phyloP scores from a whole-genome alignment of 345 rosid genomes.

The Sisymbrium irio region DNA sequence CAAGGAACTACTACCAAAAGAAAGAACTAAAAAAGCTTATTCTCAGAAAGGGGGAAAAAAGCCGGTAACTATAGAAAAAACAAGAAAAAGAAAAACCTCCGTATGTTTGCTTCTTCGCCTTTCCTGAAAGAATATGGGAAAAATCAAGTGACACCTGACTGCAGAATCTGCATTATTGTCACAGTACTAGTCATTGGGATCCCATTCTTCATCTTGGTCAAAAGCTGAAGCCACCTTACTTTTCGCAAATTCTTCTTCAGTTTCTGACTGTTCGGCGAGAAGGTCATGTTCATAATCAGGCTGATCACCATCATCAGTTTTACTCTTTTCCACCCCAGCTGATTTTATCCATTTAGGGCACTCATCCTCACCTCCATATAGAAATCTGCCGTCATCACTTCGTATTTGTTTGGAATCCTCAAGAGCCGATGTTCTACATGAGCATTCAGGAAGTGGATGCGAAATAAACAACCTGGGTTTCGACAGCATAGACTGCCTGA shows the following conservation, averaged over 20 bases:
- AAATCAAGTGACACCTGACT: slow-evolving; percentile 27
- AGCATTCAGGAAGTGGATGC: slow-evolving; percentile 96
- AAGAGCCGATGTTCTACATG: slow-evolving; percentile 65
- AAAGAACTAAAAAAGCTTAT: slow-evolving; percentile 43
- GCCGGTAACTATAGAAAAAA: slow-evolving; percentile 24
- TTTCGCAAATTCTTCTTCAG: slow-evolving; percentile 43
- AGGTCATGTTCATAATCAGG: slow-evolving; percentile 56
- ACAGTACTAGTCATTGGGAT: slow-evolving; percentile 73
- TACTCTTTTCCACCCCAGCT: slow-evolving; percentile 38
- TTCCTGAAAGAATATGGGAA: slow-evolving; percentile 32
- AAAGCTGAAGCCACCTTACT: slow-evolving; percentile 46
- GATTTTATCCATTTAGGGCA: slow-evolving; percentile 94
- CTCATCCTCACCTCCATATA: slow-evolving; percentile 76
- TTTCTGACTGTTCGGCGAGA: slow-evolving; percentile 50
- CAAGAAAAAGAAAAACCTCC: slow-evolving; percentile 30
- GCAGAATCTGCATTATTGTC: slow-evolving; percentile 8
- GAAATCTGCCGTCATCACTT: slow-evolving; percentile 45
- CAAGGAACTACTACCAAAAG: slow-evolving; percentile 40
- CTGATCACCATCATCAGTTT: slow-evolving; percentile 46
- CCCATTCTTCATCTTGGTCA: slow-evolving; percentile 93
- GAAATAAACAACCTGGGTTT: slow-evolving; percentile 74
- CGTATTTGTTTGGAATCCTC: slow-evolving; percentile 33
- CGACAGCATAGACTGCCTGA: slow-evolving; percentile 59
- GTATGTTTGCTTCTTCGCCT: slow-evolving; percentile 32
- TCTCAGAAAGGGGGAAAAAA: slow-evolving; percentile 31